Percentiles rank a stretch among this genome's conserved stretches.
These are phyloP conservation scores for Hansenula sp. DNA, from an alignment of 1,139 yeast genomes.

Conservation along the genomic window DNA sequence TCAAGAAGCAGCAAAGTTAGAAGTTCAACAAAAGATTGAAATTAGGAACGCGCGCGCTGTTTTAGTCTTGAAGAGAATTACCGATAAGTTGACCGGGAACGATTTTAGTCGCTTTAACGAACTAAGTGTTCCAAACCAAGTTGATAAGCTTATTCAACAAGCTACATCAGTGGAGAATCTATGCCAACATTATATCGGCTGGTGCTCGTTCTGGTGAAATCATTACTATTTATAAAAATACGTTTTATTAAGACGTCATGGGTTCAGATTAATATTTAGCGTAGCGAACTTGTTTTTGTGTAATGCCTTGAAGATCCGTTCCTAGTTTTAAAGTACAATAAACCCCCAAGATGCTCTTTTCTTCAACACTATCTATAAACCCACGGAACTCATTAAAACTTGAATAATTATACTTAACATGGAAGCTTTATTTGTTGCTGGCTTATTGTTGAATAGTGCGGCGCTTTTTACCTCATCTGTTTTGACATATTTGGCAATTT, in stretches of 20 bases:
- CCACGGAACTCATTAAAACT: no score
- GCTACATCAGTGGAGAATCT: constrained; percentile 95
- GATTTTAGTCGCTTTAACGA: constrained; percentile 75
- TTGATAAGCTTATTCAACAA: constrained; percentile 89
- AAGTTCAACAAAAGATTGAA: constrained; percentile 73
- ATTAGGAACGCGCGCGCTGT: constrained; percentile 89
- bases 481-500: no score
- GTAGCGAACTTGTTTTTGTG: not conserved
- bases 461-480: no score
- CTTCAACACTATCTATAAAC: no score
- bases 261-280: no score
- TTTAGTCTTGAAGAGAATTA: constrained; percentile 82
- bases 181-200: constrained; percentile 96
- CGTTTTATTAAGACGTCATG: not conserved
- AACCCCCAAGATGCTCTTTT: no score
- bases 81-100: constrained; percentile 90
- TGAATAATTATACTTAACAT: no score
- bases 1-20: constrained; percentile 67
- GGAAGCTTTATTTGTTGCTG: no score
- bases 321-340: no score
- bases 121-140: constrained; percentile 84
- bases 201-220: constrained; percentile 95
- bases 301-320: no score
- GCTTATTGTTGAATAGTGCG: no score
- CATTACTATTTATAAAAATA: not conserved